Conservation (phyloP, 78 protist species). For the Creolimax fragrantissima region DNA sequence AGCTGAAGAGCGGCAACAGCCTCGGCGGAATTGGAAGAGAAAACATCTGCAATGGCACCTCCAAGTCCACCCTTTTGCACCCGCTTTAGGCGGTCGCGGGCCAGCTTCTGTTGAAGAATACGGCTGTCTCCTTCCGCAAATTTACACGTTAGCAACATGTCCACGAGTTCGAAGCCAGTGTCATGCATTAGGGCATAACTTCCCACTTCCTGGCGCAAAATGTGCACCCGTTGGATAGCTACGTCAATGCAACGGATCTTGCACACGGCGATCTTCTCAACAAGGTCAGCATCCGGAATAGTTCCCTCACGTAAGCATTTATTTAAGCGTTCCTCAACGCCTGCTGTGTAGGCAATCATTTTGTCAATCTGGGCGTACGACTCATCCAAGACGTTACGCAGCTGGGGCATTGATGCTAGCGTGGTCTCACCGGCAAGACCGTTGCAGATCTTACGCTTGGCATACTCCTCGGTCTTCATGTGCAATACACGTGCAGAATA, state of each 20-base stretch:
- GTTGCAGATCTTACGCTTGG: slow-evolving; percentile 10
- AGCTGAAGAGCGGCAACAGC: neutral
- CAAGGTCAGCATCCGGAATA: slow-evolving; percentile 15
- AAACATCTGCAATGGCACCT: neutral
- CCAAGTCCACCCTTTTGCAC: slow-evolving; percentile 7
- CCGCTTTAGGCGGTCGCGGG: neutral
- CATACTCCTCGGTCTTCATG: slow-evolving; percentile 10
- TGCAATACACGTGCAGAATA: neutral
- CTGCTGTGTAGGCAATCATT: slow-evolving; percentile 15
- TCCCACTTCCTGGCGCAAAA: slow-evolving; percentile 10
- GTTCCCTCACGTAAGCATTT: neutral
- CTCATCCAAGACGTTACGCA: neutral
- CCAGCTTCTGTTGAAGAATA: slow-evolving; percentile 13
- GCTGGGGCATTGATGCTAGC: neutral
- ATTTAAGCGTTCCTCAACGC: slow-evolving; percentile 3
- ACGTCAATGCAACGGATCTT: slow-evolving; percentile 15
- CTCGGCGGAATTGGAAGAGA: neutral
- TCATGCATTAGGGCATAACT: slow-evolving; percentile 18
- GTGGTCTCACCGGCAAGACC: slow-evolving; percentile 12
- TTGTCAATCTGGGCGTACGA: neutral
- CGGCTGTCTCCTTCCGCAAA: slow-evolving; percentile 19
- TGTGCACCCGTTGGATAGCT: neutral
- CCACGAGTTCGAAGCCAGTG: slow-evolving; percentile 4
- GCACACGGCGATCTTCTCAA: slow-evolving; percentile 5
- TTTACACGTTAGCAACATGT: slow-evolving; percentile 12